These are phyloP conservation scores for Trichoderma oligosporum DNA, from an alignment of 2,329 filamentous ascomycete species.

Conservation along the genomic window DNA sequence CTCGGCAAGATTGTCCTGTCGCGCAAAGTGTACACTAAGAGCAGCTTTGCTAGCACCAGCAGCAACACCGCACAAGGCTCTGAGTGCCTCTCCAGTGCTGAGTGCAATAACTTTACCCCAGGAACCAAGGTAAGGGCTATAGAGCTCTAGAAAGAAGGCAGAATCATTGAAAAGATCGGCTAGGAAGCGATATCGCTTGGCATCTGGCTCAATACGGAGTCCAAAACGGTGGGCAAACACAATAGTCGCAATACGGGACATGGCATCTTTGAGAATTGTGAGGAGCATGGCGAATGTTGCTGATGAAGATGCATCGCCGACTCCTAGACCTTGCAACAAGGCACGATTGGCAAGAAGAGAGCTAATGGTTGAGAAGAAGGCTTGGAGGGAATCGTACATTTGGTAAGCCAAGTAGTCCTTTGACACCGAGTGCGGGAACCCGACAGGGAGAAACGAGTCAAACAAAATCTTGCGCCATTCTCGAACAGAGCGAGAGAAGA, in stretches of 20 bases:
- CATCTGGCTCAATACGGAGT: conserved; percentile 80
- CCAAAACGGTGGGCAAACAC: conserved; percentile 80
- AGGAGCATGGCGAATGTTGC: conserved; percentile 79
- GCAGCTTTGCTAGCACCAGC: conserved; percentile 88
- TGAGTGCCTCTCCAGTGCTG: conserved; percentile 48
- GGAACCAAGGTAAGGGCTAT: conserved; percentile 68
- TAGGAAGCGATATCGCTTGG: conserved; percentile 82
- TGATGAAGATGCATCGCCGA: conserved; percentile 74
- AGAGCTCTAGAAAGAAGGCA: conserved; percentile 79
- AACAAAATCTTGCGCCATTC: conserved; percentile 43
- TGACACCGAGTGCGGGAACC: conserved; percentile 84
- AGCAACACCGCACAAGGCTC: conserved; percentile 78
- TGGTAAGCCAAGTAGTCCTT: conserved; percentile 76
- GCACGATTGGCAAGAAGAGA: conserved; percentile 76
- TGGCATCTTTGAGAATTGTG: conserved; percentile 76
- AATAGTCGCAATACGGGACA: conserved; percentile 79
- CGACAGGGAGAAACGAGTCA: conserved; percentile 78
- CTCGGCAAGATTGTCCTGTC: conserved; percentile 81
- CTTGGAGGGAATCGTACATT: conserved; percentile 71
- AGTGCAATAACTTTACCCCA: conserved; percentile 49
- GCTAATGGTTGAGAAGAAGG: conserved; percentile 79
- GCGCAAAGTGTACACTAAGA: conserved; percentile 87
- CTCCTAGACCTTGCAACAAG: conserved; percentile 74
- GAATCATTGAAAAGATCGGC: conserved; percentile 87
- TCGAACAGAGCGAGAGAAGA: conserved; percentile 29